phyloP scores from a whole-genome alignment of 2,329 filamentous ascomycete genomes.

The Fusarium xylarioides region DNA sequence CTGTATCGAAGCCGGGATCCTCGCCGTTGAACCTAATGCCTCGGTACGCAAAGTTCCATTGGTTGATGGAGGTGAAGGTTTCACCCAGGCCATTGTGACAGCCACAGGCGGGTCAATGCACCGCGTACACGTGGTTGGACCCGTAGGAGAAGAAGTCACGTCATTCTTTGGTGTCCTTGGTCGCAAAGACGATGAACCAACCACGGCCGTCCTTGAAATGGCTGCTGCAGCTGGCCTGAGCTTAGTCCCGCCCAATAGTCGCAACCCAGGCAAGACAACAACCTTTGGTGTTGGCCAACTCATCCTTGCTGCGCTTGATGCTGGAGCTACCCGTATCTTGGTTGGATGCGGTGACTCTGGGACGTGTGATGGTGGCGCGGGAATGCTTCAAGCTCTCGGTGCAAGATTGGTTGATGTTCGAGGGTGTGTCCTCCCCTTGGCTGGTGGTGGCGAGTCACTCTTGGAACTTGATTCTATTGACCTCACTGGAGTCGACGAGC shows the following conservation, averaged over 20 bases:
- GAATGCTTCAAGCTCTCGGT: slow-evolving; percentile 64
- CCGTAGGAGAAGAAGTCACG: slow-evolving; percentile 51
- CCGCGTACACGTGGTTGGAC: slow-evolving; percentile 53
- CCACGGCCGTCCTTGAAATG: slow-evolving; percentile 62
- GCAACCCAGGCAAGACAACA: slow-evolving; percentile 59
- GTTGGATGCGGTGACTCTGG: slow-evolving; percentile 64
- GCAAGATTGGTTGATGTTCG: slow-evolving; percentile 52
- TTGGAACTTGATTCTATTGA: slow-evolving; percentile 50
- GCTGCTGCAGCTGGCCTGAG: slow-evolving; percentile 62
- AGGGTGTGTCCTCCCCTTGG: slow-evolving; percentile 49
- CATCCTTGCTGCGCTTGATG: slow-evolving; percentile 55
- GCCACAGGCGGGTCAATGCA: slow-evolving; percentile 53
- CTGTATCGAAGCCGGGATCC: slow-evolving; percentile 59
- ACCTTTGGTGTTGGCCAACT: slow-evolving; percentile 62
- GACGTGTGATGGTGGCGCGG: slow-evolving; percentile 62
- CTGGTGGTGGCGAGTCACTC: slow-evolving; percentile 53
- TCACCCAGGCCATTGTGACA: slow-evolving; percentile 56
- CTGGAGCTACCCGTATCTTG: slow-evolving; percentile 56
- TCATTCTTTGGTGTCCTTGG: slow-evolving; percentile 59
- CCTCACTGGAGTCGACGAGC: slow-evolving; percentile 48
- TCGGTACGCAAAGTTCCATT: slow-evolving; percentile 58
- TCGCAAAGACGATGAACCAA: slow-evolving; percentile 27
- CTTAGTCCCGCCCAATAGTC: slow-evolving; percentile 54
- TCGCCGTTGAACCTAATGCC: slow-evolving; percentile 54
- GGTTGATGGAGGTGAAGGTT: slow-evolving; percentile 63